Percentiles rank a stretch among this genome's conserved stretches.
Evolutionary conservation across 2,329 filamentous ascomycete species (phyloP).

Genomic region (Zymoseptoria crescenta): DNA sequence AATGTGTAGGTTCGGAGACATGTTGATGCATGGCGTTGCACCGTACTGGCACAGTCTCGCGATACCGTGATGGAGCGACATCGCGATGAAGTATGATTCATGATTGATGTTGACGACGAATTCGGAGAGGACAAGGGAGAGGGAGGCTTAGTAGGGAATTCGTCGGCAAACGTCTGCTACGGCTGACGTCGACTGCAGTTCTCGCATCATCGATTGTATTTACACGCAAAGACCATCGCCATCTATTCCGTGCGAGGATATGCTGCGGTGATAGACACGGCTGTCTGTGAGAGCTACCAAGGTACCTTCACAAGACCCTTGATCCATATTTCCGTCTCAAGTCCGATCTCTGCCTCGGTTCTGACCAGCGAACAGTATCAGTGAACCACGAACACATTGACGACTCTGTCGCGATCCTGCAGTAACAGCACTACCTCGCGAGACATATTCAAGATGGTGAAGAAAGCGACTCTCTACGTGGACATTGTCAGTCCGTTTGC

Average conservation of each 20-base stretch:
- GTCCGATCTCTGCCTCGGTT: neutral
- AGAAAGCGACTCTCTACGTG: constrained; percentile 49
- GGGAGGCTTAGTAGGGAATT: too few relatives aligned
- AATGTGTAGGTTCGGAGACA: too few relatives aligned
- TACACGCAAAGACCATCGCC: too few relatives aligned
- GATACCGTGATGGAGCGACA: neutral
- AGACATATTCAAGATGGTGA: neutral
- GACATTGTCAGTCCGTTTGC: constrained; percentile 55
- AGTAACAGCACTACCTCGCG: neutral
- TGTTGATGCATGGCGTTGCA: neutral
- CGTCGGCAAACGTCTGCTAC: too few relatives aligned
- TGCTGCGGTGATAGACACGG: too few relatives aligned
- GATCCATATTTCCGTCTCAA: neutral
- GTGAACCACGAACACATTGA: neutral
- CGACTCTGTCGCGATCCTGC: neutral
- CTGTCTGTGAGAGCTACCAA: too few relatives aligned
- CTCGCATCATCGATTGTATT: too few relatives aligned
- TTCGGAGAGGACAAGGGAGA: too few relatives aligned
- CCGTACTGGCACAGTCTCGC: neutral
- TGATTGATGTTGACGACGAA: neutral
- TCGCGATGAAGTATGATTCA: neutral
- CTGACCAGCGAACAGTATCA: neutral
- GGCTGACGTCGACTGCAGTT: too few relatives aligned
- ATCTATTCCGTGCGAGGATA: too few relatives aligned
- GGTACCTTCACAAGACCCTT: neutral